Conservation (phyloP, 1,284 basidiomycete species). For the Melampsora americana region DNA sequence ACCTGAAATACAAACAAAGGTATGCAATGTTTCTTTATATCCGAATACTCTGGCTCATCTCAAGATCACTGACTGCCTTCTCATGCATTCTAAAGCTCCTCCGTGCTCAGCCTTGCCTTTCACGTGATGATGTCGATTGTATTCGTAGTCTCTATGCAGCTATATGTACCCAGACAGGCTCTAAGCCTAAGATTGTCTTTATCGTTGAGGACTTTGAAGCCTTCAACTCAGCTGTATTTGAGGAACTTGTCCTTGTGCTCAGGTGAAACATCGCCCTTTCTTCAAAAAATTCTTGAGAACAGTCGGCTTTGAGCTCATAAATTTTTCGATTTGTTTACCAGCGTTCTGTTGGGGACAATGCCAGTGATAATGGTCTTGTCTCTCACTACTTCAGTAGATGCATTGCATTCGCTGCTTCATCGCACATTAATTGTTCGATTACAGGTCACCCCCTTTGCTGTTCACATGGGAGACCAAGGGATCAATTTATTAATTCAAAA, state of each 20-base stretch:
- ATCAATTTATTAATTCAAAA: slow-evolving; percentile 24
- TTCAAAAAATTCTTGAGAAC: neutral
- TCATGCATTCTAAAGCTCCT: neutral
- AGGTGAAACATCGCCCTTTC: slow-evolving; percentile 6
- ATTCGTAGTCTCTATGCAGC: slow-evolving; percentile 28
- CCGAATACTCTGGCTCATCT: no score
- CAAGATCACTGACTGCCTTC: no score
- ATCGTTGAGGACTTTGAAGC: slow-evolving; percentile 37
- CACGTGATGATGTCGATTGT: slow-evolving; percentile 29
- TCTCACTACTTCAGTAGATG: slow-evolving; percentile 30
- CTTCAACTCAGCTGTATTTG: slow-evolving; percentile 28
- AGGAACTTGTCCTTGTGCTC: slow-evolving; percentile 30
- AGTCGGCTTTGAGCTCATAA: neutral
- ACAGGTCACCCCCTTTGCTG: slow-evolving; percentile 32
- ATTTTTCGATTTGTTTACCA: neutral
- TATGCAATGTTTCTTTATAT: no score
- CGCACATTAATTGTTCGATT: slow-evolving; percentile 11
- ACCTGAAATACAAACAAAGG: no score
- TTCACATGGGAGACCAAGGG: slow-evolving; percentile 26
- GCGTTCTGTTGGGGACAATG: slow-evolving; percentile 19
- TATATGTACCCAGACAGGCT: neutral
- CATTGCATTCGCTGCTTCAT: slow-evolving; percentile 27
- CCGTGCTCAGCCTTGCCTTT: slow-evolving; percentile 17
- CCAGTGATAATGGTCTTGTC: slow-evolving; percentile 30
- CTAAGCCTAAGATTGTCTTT: slow-evolving; percentile 14